These are phyloP conservation scores for Senna tora DNA, from an alignment of 306 rosid species.

Conservation along the genomic window DNA sequence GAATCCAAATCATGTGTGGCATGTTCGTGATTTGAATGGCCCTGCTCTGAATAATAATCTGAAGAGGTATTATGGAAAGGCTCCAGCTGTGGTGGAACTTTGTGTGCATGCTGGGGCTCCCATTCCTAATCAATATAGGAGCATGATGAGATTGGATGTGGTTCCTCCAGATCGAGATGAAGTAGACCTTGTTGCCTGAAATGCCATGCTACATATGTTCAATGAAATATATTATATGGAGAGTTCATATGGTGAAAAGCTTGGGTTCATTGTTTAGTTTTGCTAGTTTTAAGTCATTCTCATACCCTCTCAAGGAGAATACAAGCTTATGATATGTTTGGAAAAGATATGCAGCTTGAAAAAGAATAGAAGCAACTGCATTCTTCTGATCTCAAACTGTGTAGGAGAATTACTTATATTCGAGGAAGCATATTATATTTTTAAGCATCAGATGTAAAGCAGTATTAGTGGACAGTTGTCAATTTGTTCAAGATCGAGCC, in stretches of 20 bases:
- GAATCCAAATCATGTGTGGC: conserved; percentile 85
- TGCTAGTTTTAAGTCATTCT: not conserved
- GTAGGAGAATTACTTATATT: no score
- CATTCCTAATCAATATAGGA: conserved; percentile 62
- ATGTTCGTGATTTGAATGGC: conserved; percentile 59
- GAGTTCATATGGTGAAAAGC: no score
- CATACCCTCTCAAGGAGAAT: conserved; percentile 7
- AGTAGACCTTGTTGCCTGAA: conserved; percentile 72
- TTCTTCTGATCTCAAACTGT: not conserved
- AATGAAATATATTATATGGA: no score
- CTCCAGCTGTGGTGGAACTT: conserved; percentile 88
- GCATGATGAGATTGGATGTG: conserved; percentile 92
- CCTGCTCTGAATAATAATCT: conserved; percentile 70
- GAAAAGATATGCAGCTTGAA: conserved; percentile 21
- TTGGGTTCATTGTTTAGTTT: not conserved
- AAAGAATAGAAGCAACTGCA: conserved; percentile 8
- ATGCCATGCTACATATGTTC: no score
- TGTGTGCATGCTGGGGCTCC: conserved; percentile 85
- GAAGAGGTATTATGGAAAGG: conserved; percentile 88
- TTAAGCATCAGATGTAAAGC: no score
- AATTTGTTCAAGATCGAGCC: no score
- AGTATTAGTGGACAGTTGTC: no score
- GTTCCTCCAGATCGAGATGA: conserved; percentile 80
- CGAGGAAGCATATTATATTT: no score
- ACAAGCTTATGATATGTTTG: conserved; percentile 25